A percentile compares a stretch with the other conserved stretches of the same genome.
These are phyloP conservation scores for Grosmannia serpens DNA, from an alignment of 2,329 filamentous ascomycete genomes.

Conservation along the genomic window DNA sequence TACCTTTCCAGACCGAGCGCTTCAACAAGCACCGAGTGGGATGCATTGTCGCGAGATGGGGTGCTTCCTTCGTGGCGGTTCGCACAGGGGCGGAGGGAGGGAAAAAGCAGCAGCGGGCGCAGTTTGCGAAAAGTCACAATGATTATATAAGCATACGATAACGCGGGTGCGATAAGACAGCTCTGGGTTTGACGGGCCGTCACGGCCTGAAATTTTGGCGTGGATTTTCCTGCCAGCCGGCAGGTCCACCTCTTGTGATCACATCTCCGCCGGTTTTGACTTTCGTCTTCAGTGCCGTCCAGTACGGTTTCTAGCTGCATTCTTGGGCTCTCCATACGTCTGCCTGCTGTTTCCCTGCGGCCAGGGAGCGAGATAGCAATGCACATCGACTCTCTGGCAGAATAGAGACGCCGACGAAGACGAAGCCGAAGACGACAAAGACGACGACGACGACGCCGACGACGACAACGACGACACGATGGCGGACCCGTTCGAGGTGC, in stretches of 20 bases:
- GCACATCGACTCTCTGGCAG: neutral
- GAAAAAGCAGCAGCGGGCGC: neutral
- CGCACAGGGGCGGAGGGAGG: neutral
- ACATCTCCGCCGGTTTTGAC: too few species aligned
- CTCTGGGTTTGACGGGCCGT: neutral
- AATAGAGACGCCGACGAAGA: neutral
- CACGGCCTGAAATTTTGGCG: neutral
- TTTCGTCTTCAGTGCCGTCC: too few species aligned
- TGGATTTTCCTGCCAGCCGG: neutral
- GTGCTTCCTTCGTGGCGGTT: neutral
- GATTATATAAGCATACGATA: neutral
- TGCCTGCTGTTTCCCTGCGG: neutral
- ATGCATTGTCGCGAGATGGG: slow-evolving; percentile 40
- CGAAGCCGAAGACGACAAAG: neutral
- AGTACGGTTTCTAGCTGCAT: too few species aligned
- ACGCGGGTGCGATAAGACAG: neutral
- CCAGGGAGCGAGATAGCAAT: neutral
- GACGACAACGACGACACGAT: slow-evolving; percentile 21
- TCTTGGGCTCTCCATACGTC: too few species aligned
- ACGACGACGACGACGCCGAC: neutral
- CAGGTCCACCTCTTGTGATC: neutral
- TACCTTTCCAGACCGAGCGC: slow-evolving; percentile 85
- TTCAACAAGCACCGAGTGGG: slow-evolving; percentile 56
- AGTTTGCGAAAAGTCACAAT: neutral
- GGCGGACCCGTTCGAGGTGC: slow-evolving; percentile 90